These are phyloP conservation scores for Cucurbitaria berberidis DNA, from an alignment of 2,329 filamentous ascomycete genomes.

Conservation along the genomic window DNA sequence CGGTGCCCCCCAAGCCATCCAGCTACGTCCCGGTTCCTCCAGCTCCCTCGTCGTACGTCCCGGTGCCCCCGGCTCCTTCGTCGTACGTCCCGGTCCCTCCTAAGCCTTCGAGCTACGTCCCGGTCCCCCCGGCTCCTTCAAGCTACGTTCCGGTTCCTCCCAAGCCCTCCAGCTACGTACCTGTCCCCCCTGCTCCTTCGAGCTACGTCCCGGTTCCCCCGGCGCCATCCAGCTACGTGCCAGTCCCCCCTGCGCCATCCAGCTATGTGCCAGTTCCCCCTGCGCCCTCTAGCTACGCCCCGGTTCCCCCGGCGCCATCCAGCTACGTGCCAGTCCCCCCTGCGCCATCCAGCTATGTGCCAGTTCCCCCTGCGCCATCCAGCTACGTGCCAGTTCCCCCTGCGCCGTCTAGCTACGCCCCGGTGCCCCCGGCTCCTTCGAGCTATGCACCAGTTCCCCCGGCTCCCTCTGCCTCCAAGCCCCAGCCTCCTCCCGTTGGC, in stretches of 20 bases:
- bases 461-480: slow-evolving; percentile 6
- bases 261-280: background rate
- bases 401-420: slow-evolving; percentile 1
- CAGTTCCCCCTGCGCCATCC: slow-evolving; percentile 12
- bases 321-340: background rate
- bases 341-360: slow-evolving; percentile 1
- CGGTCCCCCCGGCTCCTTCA: background rate
- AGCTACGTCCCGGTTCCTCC: background rate
- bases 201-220: slow-evolving; percentile 3
- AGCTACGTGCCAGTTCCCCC: slow-evolving; percentile 6
- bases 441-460: slow-evolving; percentile 6
- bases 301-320: background rate
- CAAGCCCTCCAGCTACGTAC: slow-evolving; percentile 8
- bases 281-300: background rate
- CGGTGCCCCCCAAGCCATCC: slow-evolving; percentile 6
- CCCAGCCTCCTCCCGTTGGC: slow-evolving; percentile 9
- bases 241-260: background rate
- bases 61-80: background rate
- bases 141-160: slow-evolving; percentile 6
- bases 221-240: background rate
- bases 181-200: slow-evolving; percentile 5
- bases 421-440: background rate
- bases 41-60: background rate
- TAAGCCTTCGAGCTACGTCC: background rate
- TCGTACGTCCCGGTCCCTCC: background rate